Evolutionary conservation across 129 eudicot genomes (phyloP).

Genomic region (Smallanthus sonchifolius): DNA sequence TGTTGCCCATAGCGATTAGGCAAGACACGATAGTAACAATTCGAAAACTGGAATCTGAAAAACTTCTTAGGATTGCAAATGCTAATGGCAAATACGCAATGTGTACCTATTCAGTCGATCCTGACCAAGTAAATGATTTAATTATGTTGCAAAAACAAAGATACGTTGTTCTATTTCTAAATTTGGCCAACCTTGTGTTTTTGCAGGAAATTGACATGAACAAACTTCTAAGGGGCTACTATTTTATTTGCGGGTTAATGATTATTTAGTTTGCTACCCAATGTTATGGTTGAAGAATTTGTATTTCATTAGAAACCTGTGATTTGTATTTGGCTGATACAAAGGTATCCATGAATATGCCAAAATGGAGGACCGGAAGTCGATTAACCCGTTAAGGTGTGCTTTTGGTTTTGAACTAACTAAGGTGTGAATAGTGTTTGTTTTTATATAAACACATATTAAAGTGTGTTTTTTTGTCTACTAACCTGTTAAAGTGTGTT

Average conservation of each 20-base stretch:
- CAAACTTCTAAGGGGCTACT: no score
- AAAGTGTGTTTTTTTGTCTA: no score
- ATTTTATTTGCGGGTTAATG: no score
- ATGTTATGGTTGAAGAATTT: background rate
- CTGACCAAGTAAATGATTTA: constrained; percentile 61
- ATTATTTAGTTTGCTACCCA: background rate
- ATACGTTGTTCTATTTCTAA: background rate
- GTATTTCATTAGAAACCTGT: background rate
- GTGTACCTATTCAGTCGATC: constrained; percentile 88
- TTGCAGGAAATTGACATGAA: no score
- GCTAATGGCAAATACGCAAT: constrained; percentile 72
- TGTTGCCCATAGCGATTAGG: constrained; percentile 94
- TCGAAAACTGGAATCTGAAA: constrained; percentile 57
- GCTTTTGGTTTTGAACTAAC: no score
- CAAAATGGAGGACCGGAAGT: constrained; percentile 58
- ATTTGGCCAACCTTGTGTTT: background rate
- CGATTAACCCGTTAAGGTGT: constrained; percentile 67
- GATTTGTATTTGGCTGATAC: constrained; percentile 52
- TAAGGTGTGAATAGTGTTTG: no score
- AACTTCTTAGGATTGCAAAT: constrained; percentile 68
- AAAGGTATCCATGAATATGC: constrained; percentile 89
- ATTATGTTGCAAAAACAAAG: constrained; percentile 5
- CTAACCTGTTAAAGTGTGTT: no score
- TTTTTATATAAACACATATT: no score
- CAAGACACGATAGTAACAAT: constrained; percentile 94